Base-by-base conservation (phyloP, 805 yeast genomes). In the Starmerella bombicola region DNA sequence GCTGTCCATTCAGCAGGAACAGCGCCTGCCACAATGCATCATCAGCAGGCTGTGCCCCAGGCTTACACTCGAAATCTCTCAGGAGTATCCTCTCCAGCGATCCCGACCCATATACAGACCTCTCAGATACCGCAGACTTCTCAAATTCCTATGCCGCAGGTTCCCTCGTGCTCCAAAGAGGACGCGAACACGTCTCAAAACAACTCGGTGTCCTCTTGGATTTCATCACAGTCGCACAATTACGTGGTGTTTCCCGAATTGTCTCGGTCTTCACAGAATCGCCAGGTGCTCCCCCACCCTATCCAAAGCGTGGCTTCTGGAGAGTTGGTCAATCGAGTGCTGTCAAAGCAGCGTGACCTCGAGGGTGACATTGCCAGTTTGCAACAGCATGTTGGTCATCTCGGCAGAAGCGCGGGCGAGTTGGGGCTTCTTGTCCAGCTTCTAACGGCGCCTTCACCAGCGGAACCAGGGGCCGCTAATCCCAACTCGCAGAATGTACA, bases 371-470 rank as follows among this genome's bases (percentile, higher is more conserved):
- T 47, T 16, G 15, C 33, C 7, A 30, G 25, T 6, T 29, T 47
- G 20, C 46, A 47, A 38, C 41, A 46, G 34, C 21, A 23, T 18
- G 15, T 46, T 5, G 28, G 37, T 28, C 40, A 34, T 28, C 43
- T 48, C 12, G 40, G 44, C 19, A 47, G 42, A 23, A 39, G 45
- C 21, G 45, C 44, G 4, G 40, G 38, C n/a, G 51, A 47, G 32
- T 37, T 47, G 9, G 49, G 51, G 5, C 29, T 35, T 22, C 38
- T 44, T 2, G 46, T 45, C 20, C 49, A 47, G 35, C 43, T 46
- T 16, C 40, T 47, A 13, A 39, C 43, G 4, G 28, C 35, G 15
- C 28, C 45, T 18, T n/a, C n/a, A n/a, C n/a, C n/a, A n/a, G n/a
- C n/a, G n/a, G n/a, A 23, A 23, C 16, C 30, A 28, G 7, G n/a